Evolutionary conservation across 306 rosid genomes (phyloP), one percentile per base, ranked within the genome.

Genomic region (Malus sylvestris): DNA sequence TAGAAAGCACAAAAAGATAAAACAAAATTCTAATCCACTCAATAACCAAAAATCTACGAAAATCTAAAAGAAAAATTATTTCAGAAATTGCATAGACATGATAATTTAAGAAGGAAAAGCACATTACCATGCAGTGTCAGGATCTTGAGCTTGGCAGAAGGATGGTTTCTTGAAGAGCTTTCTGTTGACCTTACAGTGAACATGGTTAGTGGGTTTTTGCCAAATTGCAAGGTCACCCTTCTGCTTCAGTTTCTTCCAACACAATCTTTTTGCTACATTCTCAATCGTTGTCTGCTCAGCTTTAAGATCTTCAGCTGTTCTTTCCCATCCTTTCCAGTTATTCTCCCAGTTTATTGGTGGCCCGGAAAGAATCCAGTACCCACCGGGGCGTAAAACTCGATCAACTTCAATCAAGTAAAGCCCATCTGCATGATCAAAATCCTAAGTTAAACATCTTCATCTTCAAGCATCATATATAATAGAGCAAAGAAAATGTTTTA

Each of bases 351-450:
- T 96, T 71, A 96, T 88, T n/a, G 99, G 99, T 14, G 99, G 99
- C 44, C 99, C 99, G 0, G 99, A 96, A 22, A 96, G 88, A 76
- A 96, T 81, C 99, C 99, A 96, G 18, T 92, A 96, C 68, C 99
- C 99, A 1, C 99, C 99, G 0, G 99, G 99, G n/a, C 99, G 91
- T 3, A 96, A 59, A 19, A 96, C 86, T 69, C 99, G 44, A 79
- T 96, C 98, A 32, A 96, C 88, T 73, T 96, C 99, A 2, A 89
- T 88, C 78, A 96, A 85, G 84, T 89, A 96, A 30, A 76, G 71
- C 30, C 97, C 99, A 68, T 86, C 99, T 95, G 91, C 85, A 65
- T 71, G 25, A 44, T 60, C 70, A 64, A 13, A 80, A 73, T 53
- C 51, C 46, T 25, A 42, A 73, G 29, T 10, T 42, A 55, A 63